Base-by-base conservation (phyloP, 2,329 filamentous ascomycete genomes). In the Gnomoniopsis sp. region DNA sequence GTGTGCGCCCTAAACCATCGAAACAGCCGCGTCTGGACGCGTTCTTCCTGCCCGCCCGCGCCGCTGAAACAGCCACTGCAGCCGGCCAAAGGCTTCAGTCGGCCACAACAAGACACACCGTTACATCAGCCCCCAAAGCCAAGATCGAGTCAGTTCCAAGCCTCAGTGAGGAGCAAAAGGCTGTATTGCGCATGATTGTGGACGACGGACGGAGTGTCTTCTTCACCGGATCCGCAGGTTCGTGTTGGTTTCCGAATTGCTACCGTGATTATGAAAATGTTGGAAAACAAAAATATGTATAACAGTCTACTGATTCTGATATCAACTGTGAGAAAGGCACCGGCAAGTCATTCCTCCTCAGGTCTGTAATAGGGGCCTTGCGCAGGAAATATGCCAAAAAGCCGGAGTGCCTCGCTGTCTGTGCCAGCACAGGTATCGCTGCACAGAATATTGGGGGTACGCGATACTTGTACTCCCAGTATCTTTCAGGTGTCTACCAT, bases 321-420 rank as follows among this genome's bases (percentile, higher is more conserved):
- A 12, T 23, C 44, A 3, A 48, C 46, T 11, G n/a, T 51, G 49
- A 3, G 11, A 2, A 88, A 56, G 86, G 80, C 77, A 91, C 88
- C 17, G 88, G 88, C 69, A 91, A 91, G 75, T 91, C 88, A 1
- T 87, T 91, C 7, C 75, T 91, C 22, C 83, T 91, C 72, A 81
- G 88, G 60, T 84, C 89, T 62, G 89, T 90, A 50, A 91, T 91
- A 65, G 73, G 80, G n/a, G 79, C 81, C 4, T 67, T 91, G 46
- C 82, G 84, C 19, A 79, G 79, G 55, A 90, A 88, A 67, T 86
- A 84, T 66, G 72, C 72, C 22, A 78, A 78, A 43, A 86, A 89
- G 64, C 79, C 81, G 6, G 88, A 90, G 67, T 79, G 85, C 47
- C 79, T 91, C 51, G 88, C 88, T 17, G 85, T 91, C 22, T 91